Percentiles rank a stretch among this genome's conserved stretches.
Evolutionary conservation across 805 yeast species (phyloP).

Genomic region (Saccharomycopsis microspora): DNA sequence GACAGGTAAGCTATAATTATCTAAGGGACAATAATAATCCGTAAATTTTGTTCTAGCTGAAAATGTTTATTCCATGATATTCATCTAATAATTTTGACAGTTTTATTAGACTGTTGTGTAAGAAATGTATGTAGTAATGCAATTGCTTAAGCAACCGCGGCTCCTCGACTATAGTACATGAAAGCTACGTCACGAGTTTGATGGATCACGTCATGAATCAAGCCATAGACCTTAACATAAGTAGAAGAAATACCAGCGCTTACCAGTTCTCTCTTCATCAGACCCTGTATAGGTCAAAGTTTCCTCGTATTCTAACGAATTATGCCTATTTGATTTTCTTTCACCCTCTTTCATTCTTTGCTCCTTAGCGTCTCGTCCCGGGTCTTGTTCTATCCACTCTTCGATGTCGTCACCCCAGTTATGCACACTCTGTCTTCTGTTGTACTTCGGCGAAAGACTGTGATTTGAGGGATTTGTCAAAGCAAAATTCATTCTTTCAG

Average conservation of each 20-base stretch:
- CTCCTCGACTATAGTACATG: not conserved
- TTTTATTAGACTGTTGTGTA: no score
- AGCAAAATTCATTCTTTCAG: slow-evolving; percentile 5
- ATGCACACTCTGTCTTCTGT: not conserved
- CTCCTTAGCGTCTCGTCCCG: not conserved
- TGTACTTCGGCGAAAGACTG: not conserved
- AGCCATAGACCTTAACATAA: not conserved
- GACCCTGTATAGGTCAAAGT: no score
- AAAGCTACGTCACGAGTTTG: not conserved
- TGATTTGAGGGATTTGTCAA: slow-evolving; percentile 1
- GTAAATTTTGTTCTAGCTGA: no score
- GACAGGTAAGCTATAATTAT: no score
- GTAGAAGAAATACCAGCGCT: slow-evolving; percentile 6
- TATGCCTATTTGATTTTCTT: not conserved
- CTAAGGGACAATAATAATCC: no score
- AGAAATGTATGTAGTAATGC: no score
- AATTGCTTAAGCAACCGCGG: no score
- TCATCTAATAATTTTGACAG: no score
- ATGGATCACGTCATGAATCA: not conserved
- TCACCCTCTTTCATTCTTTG: not conserved
- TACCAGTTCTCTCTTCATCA: no score
- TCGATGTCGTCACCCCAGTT: not conserved
- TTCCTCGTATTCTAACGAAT: no score
- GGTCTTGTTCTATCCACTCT: not conserved
- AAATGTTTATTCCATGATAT: no score